phyloP scores from a whole-genome alignment of 306 rosid species.

The Prunus mira region DNA sequence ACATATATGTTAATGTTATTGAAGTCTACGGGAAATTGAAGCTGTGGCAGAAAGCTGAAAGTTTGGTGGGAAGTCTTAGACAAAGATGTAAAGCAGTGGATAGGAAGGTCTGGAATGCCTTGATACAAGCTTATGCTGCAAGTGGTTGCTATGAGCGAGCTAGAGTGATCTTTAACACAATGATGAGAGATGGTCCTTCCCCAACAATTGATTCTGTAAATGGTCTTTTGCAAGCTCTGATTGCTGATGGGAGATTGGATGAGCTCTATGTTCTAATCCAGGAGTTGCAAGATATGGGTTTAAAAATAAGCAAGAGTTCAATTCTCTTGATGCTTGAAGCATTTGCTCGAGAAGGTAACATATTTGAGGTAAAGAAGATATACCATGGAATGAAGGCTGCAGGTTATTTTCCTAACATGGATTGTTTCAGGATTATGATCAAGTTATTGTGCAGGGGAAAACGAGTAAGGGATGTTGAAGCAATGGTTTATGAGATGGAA shows the following conservation, averaged over 20 bases:
- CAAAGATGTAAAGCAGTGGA: conserved; percentile 50
- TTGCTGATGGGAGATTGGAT: conserved; percentile 71
- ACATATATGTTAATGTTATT: conserved; percentile 49
- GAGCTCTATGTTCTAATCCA: conserved; percentile 83
- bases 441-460: conserved; percentile 64
- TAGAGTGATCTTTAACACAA: conserved; percentile 84
- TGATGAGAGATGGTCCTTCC: conserved; percentile 92
- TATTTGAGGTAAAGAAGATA: conserved; percentile 88
- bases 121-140: conserved; percentile 77
- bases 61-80: conserved; percentile 72
- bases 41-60: conserved; percentile 90
- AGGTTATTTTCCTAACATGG: conserved; percentile 87
- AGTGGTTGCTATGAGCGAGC: conserved; percentile 91
- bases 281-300: conserved; percentile 94
- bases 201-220: conserved; percentile 82
- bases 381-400: conserved; percentile 96
- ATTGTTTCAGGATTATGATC: conserved; percentile 77
- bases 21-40: conserved; percentile 78
- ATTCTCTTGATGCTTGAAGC: conserved; percentile 87
- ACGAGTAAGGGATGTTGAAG: conserved; percentile 73
- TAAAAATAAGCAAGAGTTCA: conserved; percentile 85
- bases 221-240: conserved; percentile 75
- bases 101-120: conserved; percentile 91
- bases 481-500: conserved; percentile 78
- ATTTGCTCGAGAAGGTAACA: conserved; percentile 69